Base-by-base conservation (phyloP, 1,284 basidiomycete species). In the Apiotrichum porosum region DNA sequence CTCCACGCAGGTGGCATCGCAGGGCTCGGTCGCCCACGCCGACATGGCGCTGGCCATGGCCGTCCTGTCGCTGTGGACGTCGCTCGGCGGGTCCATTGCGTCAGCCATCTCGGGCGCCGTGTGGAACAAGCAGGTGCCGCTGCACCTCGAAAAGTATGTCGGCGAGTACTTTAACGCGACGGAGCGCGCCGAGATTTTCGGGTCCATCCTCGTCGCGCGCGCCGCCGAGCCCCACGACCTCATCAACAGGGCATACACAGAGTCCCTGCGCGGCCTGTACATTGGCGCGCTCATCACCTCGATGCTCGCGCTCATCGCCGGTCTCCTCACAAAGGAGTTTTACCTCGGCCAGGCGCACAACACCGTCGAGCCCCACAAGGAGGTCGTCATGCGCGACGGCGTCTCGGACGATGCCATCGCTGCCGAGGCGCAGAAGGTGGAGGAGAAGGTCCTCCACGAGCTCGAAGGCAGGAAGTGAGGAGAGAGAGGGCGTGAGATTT, bases 271-370 rank as follows among this genome's bases (percentile, higher is more conserved):
- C 15, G 45, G 49, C 6, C 52, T 68, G n/a, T 53, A 48, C 37
- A 50, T 62, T 19, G 60, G 58, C 10, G 61, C 52, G 9, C 35
- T 69, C 12, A 42, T 60, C 40, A 54, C 60, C 12, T 58, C 56
- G 9, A 48, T 62, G 23, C 35, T 60, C 19, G 49, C 63, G 9
- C 42, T 69, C 37, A 45, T 62, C 42, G 57, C 53, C 14, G 60
- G 51, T 31, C 42, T 55, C 44, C 54, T 58, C 35, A 51, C 56
- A 26, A 55, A 35, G 37, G 59, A 69, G 52, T 66, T 55, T 38
- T 53, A 58, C 50, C 57, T 69, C n/a, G 60, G 54, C 23, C 46
- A 60, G 15, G 36, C 41, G 4, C 66, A 68, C 51, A 68, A 68
- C 50, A 51, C 47, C 22, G 47, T 65, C 34, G 61, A 62, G 44